Evolutionary conservation across 2,329 filamentous ascomycete species (phyloP), one percentile per base, ranked within the genome.

Genomic region (Pseudocercospora musae): DNA sequence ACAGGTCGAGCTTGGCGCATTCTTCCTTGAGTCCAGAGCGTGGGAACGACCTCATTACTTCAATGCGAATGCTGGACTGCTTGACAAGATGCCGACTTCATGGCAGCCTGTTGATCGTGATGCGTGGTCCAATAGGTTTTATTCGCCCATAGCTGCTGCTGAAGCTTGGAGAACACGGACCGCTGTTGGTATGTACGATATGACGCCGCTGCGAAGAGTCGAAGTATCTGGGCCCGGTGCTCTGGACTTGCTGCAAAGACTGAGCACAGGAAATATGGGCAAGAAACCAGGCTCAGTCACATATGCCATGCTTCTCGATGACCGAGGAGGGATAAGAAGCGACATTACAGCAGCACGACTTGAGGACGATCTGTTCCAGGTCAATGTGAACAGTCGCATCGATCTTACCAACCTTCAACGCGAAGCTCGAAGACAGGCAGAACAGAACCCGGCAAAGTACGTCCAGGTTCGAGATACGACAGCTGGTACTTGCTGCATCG

Each of bases 1-100:
- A 0, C 82, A 88, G 63, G 71, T 73, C 13, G 81, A 86, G 56
- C 80, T 87, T 0, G 84, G 82, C 3, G 83, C 84, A 1, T 84
- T 78, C 66, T 88, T 87, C 73, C 78, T 88, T 4, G 86, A 87
- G 64, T 75, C 77, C 2, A 82, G 82, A 13, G 85, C 82, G 0
- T 88, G 86, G 86, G 86, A 88, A 68, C 81, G 85, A 0, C 86
- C 86, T 2, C 82, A 84, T 60, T 88, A 85, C 85, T 88, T 83
- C 56, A 82, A 86, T 63, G 75, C 79, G 0, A 88, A 88, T 66
- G 78, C 78, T 13, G 71, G 77, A 3, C 76, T 88, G 1, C 69
- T 88, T 1, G 74, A 78, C 5, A 74, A 79, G 0, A 71, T 88
- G 3, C 85, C 86, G 0, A 68, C 76, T 0, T 76, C 80, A 46